Conservation (phyloP, 768 basidiomycete genomes). For the Agrocybe pediades region DNA sequence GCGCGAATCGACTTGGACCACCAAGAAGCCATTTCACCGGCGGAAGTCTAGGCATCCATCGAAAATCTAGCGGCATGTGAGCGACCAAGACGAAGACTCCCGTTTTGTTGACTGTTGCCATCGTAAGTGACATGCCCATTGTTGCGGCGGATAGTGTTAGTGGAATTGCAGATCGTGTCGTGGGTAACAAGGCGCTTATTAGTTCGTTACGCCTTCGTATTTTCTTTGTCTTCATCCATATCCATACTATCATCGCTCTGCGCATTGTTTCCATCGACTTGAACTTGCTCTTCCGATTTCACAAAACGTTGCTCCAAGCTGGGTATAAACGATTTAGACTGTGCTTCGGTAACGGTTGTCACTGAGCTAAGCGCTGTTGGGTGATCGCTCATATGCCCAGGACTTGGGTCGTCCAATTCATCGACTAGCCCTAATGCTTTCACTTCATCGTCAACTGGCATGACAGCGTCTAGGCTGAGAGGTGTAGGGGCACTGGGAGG, state of each 20-base stretch:
- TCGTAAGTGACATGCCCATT: neutral
- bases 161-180: neutral
- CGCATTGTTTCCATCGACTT: conserved; percentile 30
- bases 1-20: too few species aligned
- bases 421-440: conserved; percentile 74
- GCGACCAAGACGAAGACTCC: too few species aligned
- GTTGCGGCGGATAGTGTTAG: neutral
- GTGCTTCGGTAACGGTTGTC: conserved; percentile 42
- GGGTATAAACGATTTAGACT: conserved; percentile 49
- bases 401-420: conserved; percentile 81
- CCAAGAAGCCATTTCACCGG: too few species aligned
- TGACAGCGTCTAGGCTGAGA: conserved; percentile 46
- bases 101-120: too few species aligned
- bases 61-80: too few species aligned
- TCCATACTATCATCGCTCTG: conserved; percentile 37
- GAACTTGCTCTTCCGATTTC: conserved; percentile 41
- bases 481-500: conserved; percentile 62
- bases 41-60: too few species aligned
- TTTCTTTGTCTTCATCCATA: conserved; percentile 61
- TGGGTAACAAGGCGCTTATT: neutral
- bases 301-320: conserved; percentile 68
- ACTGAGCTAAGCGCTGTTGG: conserved; percentile 70
- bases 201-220: conserved; percentile 29
- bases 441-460: conserved; percentile 34
- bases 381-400: conserved; percentile 83